Evolutionary conservation across 805 yeast species (phyloP), one percentile per base, ranked within the genome.

Genomic region (Torulaspora indica): DNA sequence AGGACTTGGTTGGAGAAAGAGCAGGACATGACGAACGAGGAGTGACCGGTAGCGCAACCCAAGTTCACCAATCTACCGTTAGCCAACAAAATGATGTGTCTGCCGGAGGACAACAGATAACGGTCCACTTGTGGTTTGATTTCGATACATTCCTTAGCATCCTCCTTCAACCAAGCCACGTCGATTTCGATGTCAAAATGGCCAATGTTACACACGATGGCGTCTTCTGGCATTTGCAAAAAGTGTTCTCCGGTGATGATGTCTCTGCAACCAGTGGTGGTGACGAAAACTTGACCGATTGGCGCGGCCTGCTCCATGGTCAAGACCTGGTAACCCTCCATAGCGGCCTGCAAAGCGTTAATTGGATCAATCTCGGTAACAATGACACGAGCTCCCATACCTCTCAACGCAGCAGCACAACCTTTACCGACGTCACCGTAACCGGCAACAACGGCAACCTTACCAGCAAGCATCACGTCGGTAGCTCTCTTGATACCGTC

Each of bases 341-440:
- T 97, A 61, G 98, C 97, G 60, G 98, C 98, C 79, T 91, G 98
- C 66, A 91, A 79, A 60, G 98, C 98, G 72, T 91, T 91, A 77
- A 91, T 91, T 68, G 98, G 98, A 74, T 91, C 98, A 65, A 91
- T 77, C 79, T 91, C 98, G 60, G 98, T 85, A 66, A 91, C 89
- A 57, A 93, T 79, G 62, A 91, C 98, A 74, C 96, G 86, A 58
- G 98, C 96, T 78, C 98, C 98, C 97, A 91, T 90, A 69, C 95
- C 90, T 76, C 87, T 84, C 66, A 93, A 81, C 57, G 98, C 96
- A 87, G 89, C 85, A 71, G 96, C 97, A 81, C 98, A 91, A 73
- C 98, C 98, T 78, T 91, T 91, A 78, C 98, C 98, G 68, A 91
- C 98, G 70, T 91, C 98, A 81, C 98, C 98, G 78, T 82, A 91